Evolutionary conservation across 805 yeast species (phyloP).

Genomic region (Cyberlindnera amylophila): DNA sequence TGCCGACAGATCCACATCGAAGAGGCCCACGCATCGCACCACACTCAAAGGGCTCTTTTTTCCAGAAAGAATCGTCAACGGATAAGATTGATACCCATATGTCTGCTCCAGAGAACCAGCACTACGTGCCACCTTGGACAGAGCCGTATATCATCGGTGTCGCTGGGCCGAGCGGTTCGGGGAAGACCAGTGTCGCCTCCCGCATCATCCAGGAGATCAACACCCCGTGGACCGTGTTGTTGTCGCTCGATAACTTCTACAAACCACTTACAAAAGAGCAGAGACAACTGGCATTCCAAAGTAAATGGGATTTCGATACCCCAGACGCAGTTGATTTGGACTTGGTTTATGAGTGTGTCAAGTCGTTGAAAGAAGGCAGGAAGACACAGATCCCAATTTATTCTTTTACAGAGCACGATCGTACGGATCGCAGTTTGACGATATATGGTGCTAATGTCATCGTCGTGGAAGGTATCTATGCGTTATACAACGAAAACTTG

Average conservation of each 20-base stretch:
- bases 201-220: constrained; percentile 70
- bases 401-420: constrained; percentile 59
- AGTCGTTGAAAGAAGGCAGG: constrained; percentile 65
- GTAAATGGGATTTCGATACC: constrained; percentile 80
- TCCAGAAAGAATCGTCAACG: neutral
- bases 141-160: constrained; percentile 85
- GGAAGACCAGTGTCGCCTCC: constrained; percentile 89
- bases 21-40: constrained; percentile 18
- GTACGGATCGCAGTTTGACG: constrained; percentile 60
- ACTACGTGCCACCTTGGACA: constrained; percentile 81
- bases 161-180: constrained; percentile 86
- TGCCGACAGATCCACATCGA: no score
- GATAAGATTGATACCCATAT: neutral
- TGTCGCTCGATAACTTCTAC: constrained; percentile 90
- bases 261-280: constrained; percentile 65
- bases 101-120: neutral
- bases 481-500: constrained; percentile 67
- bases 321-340: constrained; percentile 87
- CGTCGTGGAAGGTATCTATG: constrained; percentile 87
- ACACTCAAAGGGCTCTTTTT: constrained; percentile 15
- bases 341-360: constrained; percentile 57
- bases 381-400: constrained; percentile 64
- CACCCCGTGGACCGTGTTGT: constrained; percentile 91
- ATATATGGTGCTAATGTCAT: constrained; percentile 94
- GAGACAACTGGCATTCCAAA: constrained; percentile 56